A percentile compares a stretch with the other conserved stretches of the same genome.
These are phyloP conservation scores for Aspergillus leporis DNA, from an alignment of 495 filamentous ascomycete genomes.

Conservation along the genomic window DNA sequence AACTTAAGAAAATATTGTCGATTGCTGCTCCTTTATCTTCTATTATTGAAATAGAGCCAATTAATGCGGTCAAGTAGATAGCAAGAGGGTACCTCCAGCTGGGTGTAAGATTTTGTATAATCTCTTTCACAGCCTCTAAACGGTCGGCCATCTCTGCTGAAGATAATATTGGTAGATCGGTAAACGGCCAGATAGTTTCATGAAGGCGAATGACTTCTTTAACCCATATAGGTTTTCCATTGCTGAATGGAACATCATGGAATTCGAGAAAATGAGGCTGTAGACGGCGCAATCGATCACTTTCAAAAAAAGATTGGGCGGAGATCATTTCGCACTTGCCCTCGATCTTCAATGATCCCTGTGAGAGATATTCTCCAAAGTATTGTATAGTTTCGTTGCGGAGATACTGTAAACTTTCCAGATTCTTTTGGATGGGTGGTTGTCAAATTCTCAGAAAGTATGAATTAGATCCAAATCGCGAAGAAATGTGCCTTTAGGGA, in stretches of 20 bases:
- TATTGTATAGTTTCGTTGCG: conserved; percentile 19
- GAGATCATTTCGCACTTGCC: conserved; percentile 15
- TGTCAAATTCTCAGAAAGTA: conserved; percentile 15
- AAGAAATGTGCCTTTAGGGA: conserved; percentile 30
- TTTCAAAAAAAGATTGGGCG: neutral
- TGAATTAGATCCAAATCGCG: conserved; percentile 31
- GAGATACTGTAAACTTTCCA: conserved; percentile 15
- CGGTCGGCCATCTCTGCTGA: neutral
- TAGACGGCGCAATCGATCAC: neutral
- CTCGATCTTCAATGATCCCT: conserved; percentile 31
- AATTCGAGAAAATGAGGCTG: neutral
- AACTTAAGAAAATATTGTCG: neutral
- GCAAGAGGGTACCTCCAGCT: neutral
- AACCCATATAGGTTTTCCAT: neutral
- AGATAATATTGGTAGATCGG: neutral
- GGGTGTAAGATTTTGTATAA: neutral
- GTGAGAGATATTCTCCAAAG: conserved; percentile 41
- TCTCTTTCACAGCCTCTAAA: neutral
- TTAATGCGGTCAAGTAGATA: neutral
- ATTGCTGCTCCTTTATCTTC: neutral
- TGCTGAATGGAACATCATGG: neutral
- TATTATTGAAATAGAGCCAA: neutral
- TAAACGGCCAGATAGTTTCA: neutral
- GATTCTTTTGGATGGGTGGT: conserved; percentile 4
- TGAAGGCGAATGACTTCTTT: neutral